Evolutionary conservation across 192 early-diverging fungal species (phyloP).

Genomic region (Paraglomus occultum): DNA sequence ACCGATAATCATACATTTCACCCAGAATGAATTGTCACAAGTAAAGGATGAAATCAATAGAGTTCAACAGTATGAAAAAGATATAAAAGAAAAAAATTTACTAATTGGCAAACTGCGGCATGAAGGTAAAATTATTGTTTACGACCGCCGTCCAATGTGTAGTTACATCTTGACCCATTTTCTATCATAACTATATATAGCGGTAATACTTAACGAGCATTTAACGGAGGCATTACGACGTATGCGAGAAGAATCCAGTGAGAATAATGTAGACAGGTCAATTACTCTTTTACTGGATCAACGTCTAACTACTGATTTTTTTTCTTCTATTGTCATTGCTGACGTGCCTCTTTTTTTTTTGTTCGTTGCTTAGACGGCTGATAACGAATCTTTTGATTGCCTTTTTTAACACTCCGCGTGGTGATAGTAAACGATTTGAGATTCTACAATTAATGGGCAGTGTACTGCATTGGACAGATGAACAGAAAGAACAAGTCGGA

Average conservation of each 20-base stretch:
- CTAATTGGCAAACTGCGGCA: conserved; percentile 75
- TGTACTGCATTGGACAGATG: conserved; percentile 82
- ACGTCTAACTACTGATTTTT: background rate
- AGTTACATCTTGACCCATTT: too few relatives aligned
- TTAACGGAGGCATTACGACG: conserved; percentile 89
- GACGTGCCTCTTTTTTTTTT: background rate
- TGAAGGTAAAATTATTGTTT: conserved; percentile 62
- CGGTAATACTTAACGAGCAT: conserved; percentile 85
- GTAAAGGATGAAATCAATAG: conserved; percentile 48
- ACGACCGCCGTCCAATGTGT: too few relatives aligned
- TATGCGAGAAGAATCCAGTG: conserved; percentile 72
- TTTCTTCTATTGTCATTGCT: conserved; percentile 11
- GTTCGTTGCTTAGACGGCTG: conserved; percentile 59
- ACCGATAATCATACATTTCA: background rate
- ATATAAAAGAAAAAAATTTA: conserved; percentile 70
- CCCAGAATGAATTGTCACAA: conserved; percentile 58
- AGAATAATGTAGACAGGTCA: conserved; percentile 76
- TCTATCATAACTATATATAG: conserved; percentile 35
- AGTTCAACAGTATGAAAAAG: conserved; percentile 55
- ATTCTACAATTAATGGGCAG: conserved; percentile 87
- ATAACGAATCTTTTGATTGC: conserved; percentile 88
- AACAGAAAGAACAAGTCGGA: conserved; percentile 83
- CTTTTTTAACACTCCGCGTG: conserved; percentile 80
- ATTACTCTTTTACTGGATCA: background rate
- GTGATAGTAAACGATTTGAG: conserved; percentile 90